A percentile compares a stretch with the other conserved stretches of the same genome.
These are phyloP conservation scores for Neonectria hederae DNA, from an alignment of 2,329 filamentous ascomycete species.

Conservation along the genomic window DNA sequence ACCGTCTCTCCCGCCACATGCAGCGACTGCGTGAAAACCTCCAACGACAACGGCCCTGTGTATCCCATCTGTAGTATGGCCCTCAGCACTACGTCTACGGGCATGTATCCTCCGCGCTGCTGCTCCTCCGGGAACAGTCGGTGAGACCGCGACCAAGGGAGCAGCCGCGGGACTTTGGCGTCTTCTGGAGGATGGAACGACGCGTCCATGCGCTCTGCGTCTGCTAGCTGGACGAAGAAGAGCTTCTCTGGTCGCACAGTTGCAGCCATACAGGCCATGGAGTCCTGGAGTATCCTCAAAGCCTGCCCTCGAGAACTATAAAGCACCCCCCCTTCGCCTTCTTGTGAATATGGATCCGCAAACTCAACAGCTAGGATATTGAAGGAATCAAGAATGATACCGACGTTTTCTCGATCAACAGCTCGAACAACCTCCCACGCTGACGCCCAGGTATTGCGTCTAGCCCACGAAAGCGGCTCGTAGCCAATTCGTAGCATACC, in stretches of 20 bases:
- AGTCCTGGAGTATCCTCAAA: constrained; percentile 19
- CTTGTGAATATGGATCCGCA: constrained; percentile 23
- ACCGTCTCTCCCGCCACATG: constrained; percentile 13
- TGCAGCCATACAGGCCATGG: constrained; percentile 20
- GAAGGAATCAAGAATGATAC: constrained; percentile 25
- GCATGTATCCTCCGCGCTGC: constrained; percentile 21
- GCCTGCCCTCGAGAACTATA: constrained; percentile 12
- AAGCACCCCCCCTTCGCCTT: constrained; percentile 22
- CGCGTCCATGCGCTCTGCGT: constrained; percentile 22
- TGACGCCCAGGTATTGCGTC: constrained; percentile 28
- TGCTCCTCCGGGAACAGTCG: constrained; percentile 23
- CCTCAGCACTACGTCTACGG: constrained; percentile 21
- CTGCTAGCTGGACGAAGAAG: constrained; percentile 28
- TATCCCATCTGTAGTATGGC: constrained; percentile 24
- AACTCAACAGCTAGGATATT: constrained; percentile 29
- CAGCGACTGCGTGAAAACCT: constrained; percentile 23
- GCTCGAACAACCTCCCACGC: constrained; percentile 30
- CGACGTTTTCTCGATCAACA: constrained; percentile 28
- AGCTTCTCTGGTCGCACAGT: constrained; percentile 24
- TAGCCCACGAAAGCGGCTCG: constrained; percentile 28
- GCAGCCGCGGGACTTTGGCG: constrained; percentile 7
- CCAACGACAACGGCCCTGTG: constrained; percentile 26
- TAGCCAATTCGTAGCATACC: constrained; percentile 28
- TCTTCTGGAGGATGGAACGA: constrained; percentile 5
- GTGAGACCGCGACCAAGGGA: constrained; percentile 25